A percentile compares a stretch with the other conserved stretches of the same genome.
Evolutionary conservation across 768 basidiomycete species (phyloP).

Genomic region (Exidia glandulosa): DNA sequence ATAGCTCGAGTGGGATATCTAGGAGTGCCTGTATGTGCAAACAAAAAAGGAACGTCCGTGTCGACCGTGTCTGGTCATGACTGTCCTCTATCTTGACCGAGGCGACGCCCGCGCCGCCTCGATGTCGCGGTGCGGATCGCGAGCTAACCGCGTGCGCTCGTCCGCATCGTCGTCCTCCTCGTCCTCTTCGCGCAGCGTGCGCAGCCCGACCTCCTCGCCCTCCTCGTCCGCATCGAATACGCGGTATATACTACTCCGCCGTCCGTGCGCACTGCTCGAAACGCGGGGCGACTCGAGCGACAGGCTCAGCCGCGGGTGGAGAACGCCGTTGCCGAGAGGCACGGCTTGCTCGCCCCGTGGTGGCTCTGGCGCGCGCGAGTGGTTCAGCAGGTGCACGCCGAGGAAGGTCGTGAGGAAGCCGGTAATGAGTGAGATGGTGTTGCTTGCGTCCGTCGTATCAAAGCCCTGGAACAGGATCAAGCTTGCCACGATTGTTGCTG

Average conservation of each 20-base stretch:
- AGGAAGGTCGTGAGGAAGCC: conserved; percentile 92
- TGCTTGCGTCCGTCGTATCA: conserved; percentile 73
- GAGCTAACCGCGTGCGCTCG: conserved; percentile 19
- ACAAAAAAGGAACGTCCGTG: too few species aligned
- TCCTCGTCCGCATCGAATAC: conserved; percentile 55
- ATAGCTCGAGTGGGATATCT: too few species aligned
- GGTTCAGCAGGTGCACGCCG: conserved; percentile 89
- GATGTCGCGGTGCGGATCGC: background rate
- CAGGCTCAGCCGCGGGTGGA: conserved; percentile 71
- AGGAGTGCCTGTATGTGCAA: too few species aligned
- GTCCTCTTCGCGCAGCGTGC: conserved; percentile 54
- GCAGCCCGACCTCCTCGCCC: conserved; percentile 40
- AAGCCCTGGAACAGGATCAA: conserved; percentile 96
- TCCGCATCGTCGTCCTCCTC: conserved; percentile 45
- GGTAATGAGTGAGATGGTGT: conserved; percentile 76
- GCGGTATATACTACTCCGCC: conserved; percentile 55
- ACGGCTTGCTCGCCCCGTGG: conserved; percentile 19
- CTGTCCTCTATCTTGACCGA: background rate
- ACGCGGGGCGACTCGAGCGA: conserved; percentile 33
- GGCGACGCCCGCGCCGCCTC: background rate
- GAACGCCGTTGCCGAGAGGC: conserved; percentile 52
- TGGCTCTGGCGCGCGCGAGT: conserved; percentile 51
- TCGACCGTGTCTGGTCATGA: too few species aligned
- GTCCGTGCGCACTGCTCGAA: conserved; percentile 43
- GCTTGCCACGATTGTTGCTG: conserved; percentile 85